Evolutionary conservation across 2,329 filamentous ascomycete genomes (phyloP), one percentile per base, ranked within the genome.

Genomic region (Aspergillus udagawae): DNA sequence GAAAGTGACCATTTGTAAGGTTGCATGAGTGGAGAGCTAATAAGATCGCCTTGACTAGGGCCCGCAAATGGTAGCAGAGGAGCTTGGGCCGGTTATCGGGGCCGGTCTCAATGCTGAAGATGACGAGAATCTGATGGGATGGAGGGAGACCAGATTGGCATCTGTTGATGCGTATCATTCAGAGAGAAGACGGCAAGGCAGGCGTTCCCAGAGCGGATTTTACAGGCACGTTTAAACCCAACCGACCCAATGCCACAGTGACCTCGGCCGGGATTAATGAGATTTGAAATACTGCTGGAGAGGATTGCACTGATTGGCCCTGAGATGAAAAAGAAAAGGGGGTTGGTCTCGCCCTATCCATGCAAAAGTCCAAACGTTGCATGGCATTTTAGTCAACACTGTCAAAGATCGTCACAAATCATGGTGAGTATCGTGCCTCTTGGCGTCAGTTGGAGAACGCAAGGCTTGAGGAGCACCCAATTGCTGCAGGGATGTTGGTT

Each of bases 291-390:
- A 51, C 60, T 59, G 51, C 61, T 51, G 48, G 20, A 21, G 51
- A 66, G 61, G 60, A 66, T 66, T 69, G 70, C 57, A 59, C 58
- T 70, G 65, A 72, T 72, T 71, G 69, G 69, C 56, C 54, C 49
- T 25, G 28, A 49, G 23, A 23, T 27, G 20, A 59, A 53, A 55
- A 54, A 28, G 42, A 32, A 52, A 60, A 55, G 58, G 51, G 57
- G 60, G 57, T 42, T 51, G 55, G 35, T 56, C 56, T 63, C 58
- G 52, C 58, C 55, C 56, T 60, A 60, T 49, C 56, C 62, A 63
- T 69, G 66, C 63, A 64, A 60, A 60, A 57, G 57, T 56, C 60
- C 61, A 58, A 64, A 68, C 59, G 53, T 52, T 56, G 68, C 52
- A 67, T 66, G 63, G 65, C 61, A 56, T 49, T 62, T 63, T 55